Conservation (phyloP, 495 filamentous ascomycete genomes). For the Aspergillus sparsus region DNA sequence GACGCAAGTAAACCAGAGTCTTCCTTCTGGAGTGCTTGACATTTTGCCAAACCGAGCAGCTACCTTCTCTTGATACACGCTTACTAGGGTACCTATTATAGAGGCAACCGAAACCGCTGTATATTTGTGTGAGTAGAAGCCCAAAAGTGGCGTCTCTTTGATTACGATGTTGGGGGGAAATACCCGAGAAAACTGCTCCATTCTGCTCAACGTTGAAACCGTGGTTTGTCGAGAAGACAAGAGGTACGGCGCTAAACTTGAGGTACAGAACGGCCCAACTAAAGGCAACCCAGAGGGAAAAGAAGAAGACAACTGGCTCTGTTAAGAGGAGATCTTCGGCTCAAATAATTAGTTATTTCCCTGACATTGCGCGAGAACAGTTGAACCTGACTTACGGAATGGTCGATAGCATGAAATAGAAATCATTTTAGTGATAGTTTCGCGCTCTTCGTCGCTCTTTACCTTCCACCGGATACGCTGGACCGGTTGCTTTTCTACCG, state of each 20-base stretch:
- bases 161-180: not conserved
- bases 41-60: conserved; percentile 45
- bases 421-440: conserved; percentile 69
- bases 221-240: conserved; percentile 75
- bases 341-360: conserved; percentile 13
- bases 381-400: conserved; percentile 54
- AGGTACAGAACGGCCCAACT: conserved; percentile 90
- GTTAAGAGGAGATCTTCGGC: conserved; percentile 70
- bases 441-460: conserved; percentile 78
- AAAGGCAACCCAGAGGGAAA: conserved; percentile 88
- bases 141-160: not conserved
- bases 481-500: conserved; percentile 43
- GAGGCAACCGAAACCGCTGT: conserved; percentile 67
- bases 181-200: conserved; percentile 70
- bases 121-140: conserved; percentile 3
- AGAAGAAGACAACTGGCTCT: conserved; percentile 93
- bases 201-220: conserved; percentile 66
- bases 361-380: not conserved
- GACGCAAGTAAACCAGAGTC: conserved; percentile 81
- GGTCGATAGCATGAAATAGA: conserved; percentile 72
- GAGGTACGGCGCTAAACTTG: conserved; percentile 74
- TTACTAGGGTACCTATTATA: conserved; percentile 66
- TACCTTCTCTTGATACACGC: conserved; percentile 69
- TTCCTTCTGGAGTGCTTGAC: conserved; percentile 66
- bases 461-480: conserved; percentile 82